Conservation (phyloP, 1,284 basidiomycete species). For the Moesziomyces sp. region DNA sequence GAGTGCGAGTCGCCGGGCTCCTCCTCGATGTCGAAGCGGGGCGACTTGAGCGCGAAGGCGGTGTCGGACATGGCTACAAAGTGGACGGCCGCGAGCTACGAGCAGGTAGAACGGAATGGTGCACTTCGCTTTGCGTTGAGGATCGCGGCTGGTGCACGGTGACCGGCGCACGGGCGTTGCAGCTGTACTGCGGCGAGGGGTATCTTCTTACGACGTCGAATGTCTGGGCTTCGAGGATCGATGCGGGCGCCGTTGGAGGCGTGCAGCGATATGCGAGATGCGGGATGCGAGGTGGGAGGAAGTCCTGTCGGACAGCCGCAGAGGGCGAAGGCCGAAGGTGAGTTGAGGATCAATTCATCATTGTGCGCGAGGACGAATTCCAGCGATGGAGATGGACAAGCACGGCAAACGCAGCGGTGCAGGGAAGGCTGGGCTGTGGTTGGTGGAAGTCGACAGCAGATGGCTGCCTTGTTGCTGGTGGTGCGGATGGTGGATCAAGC, state of each 20-base stretch:
- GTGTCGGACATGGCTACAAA: slow-evolving; percentile 33
- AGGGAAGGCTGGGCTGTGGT: background rate
- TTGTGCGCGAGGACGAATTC: slow-evolving; percentile 12
- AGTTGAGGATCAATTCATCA: slow-evolving; percentile 35
- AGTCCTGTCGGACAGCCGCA: slow-evolving; percentile 43
- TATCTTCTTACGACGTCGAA: no score
- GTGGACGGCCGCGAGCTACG: no score
- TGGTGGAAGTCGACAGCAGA: background rate
- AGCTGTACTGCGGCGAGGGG: background rate
- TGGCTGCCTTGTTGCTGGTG: background rate
- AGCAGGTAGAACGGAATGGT: no score
- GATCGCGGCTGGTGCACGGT: no score
- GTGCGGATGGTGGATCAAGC: background rate
- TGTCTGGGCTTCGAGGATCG: background rate
- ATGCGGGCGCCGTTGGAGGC: background rate
- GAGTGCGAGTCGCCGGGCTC: slow-evolving; percentile 45
- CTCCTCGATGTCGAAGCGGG: slow-evolving; percentile 50
- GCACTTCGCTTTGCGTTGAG: no score
- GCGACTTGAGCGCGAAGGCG: slow-evolving; percentile 20
- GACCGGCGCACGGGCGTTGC: no score
- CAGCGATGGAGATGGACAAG: slow-evolving; percentile 21
- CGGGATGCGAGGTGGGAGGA: slow-evolving; percentile 9
- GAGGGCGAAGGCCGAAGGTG: slow-evolving; percentile 36
- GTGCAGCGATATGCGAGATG: background rate
- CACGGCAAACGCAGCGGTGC: slow-evolving; percentile 11